These are phyloP conservation scores for Trichoderma afroharzianum DNA, from an alignment of 2,329 filamentous ascomycete species.

Conservation along the genomic window DNA sequence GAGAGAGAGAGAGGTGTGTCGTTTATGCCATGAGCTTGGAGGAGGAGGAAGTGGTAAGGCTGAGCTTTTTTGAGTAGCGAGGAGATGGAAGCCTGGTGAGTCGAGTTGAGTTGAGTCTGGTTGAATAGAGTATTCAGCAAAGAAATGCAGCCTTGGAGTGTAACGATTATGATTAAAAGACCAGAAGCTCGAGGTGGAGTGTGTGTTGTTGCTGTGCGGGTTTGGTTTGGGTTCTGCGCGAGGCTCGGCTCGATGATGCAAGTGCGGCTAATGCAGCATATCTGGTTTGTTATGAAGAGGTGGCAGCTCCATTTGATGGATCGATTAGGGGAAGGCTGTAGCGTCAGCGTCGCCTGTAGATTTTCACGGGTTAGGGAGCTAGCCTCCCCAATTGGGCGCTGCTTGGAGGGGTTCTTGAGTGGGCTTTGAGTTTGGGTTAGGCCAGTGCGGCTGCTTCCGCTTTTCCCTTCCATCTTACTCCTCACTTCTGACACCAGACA, in stretches of 20 bases:
- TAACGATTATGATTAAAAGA: not conserved
- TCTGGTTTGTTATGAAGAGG: not conserved
- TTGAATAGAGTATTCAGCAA: not conserved
- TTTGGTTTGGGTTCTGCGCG: not conserved
- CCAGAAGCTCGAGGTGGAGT: not conserved
- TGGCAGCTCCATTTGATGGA: not conserved
- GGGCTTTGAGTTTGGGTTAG: not conserved
- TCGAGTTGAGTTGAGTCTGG: not conserved
- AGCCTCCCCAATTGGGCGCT: not conserved
- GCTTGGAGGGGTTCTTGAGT: not conserved
- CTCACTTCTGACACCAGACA: not conserved
- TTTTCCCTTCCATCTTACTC: not conserved
- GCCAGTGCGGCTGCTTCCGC: not conserved
- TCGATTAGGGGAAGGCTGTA: not conserved
- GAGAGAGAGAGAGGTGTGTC: not conserved
- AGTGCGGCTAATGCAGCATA: not conserved
- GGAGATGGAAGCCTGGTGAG: not conserved
- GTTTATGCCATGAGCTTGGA: constrained; percentile 23
- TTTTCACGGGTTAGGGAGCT: not conserved
- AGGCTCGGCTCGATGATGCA: constrained; percentile 5
- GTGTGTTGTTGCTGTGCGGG: not conserved
- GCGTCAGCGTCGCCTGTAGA: not conserved
- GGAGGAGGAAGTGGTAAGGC: not conserved
- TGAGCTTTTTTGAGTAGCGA: not conserved
- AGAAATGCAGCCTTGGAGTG: too few species aligned